Evolutionary conservation across 768 basidiomycete genomes (phyloP).

Genomic region (Mycena rosella): DNA sequence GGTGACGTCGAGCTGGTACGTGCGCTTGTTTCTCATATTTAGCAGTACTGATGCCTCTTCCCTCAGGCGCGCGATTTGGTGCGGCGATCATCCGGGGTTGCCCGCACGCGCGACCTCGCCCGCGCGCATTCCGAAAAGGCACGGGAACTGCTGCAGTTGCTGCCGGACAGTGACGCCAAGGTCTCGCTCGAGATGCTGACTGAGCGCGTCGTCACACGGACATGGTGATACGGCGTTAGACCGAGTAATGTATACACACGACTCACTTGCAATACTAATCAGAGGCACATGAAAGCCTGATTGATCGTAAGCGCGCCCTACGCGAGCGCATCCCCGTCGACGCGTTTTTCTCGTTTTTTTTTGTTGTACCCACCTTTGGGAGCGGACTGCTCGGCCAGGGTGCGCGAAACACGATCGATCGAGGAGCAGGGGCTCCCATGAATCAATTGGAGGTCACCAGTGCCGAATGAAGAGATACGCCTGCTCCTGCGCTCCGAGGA

Average conservation of each 20-base stretch:
- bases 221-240: constrained; percentile 43
- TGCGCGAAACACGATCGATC: constrained; percentile 4
- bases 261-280: constrained; percentile 14
- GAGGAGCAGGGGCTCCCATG: background rate
- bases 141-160: constrained; percentile 70
- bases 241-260: constrained; percentile 17
- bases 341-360: background rate
- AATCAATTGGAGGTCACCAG: background rate
- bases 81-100: constrained; percentile 81
- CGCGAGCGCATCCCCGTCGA: background rate
- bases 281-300: too few relatives aligned
- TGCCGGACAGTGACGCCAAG: constrained; percentile 91
- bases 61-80: constrained; percentile 81
- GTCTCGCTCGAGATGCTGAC: constrained; percentile 80
- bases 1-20: constrained; percentile 90
- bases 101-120: constrained; percentile 86
- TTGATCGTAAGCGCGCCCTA: background rate
- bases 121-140: constrained; percentile 84
- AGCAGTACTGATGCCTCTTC: background rate
- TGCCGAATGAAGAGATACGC: too few relatives aligned
- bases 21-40: constrained; percentile 3
- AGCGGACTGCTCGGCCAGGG: background rate
- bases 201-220: constrained; percentile 75
- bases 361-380: background rate
- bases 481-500: too few relatives aligned